Percentiles rank a stretch among this genome's conserved stretches.
Conservation (phyloP, 75 land plant genomes). For the Ceratopteris richardii region DNA sequence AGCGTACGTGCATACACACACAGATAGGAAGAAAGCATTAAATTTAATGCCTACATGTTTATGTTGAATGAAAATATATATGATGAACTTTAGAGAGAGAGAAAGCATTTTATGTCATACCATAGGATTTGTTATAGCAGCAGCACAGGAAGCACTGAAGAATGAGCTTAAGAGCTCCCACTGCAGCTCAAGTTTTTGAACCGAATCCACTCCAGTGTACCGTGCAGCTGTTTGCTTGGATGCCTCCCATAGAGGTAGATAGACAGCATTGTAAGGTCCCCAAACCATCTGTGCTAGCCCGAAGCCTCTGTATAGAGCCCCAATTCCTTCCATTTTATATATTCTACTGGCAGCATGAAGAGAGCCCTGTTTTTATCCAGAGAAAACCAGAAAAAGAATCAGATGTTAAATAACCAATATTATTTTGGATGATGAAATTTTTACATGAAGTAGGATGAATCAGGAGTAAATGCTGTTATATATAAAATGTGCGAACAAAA, state of each 20-base stretch:
- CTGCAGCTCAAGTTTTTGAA: conserved; percentile 21
- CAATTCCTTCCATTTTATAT: conserved; percentile 19
- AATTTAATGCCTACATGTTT: no score
- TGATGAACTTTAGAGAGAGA: no score
- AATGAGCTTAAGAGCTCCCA: conserved; percentile 32
- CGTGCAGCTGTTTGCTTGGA: conserved; percentile 18
- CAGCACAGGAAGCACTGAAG: conserved; percentile 29
- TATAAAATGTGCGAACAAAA: no score
- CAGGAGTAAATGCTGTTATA: no score
- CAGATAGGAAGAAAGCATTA: no score
- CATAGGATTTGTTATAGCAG: conserved; percentile 28
- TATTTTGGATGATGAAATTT: no score
- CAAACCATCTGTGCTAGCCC: conserved; percentile 32
- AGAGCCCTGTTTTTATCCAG: conserved; percentile 19
- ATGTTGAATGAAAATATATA: no score
- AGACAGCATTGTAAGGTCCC: conserved; percentile 39
- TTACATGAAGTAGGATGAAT: no score
- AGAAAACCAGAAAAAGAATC: no score
- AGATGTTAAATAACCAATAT: no score
- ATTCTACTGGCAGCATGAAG: conserved; percentile 24
- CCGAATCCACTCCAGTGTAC: conserved; percentile 26
- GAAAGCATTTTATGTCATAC: conserved; percentile 2
- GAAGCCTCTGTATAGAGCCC: conserved; percentile 30
- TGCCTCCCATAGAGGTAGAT: conserved; percentile 33
- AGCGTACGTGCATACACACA: no score